phyloP scores from a whole-genome alignment of 371 early-diverging fungal species.

The Actinomortierella ambigua region DNA sequence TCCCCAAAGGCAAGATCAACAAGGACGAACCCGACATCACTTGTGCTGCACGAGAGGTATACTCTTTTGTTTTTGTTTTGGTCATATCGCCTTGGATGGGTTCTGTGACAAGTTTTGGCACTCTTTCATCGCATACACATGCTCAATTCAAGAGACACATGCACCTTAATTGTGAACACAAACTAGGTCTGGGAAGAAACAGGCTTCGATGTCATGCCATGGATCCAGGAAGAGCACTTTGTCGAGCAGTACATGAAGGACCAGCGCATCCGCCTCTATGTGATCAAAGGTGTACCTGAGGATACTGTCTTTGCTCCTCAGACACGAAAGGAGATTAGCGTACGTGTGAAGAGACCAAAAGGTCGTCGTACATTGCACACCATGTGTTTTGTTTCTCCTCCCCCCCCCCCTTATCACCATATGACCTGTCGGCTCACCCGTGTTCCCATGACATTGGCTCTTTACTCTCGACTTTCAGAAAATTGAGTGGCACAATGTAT shows the following conservation, averaged over 20 bases:
- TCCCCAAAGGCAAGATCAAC: slow-evolving; percentile 99
- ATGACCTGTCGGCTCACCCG: too few species aligned
- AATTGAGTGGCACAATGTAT: slow-evolving; percentile 51
- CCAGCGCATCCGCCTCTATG: slow-evolving; percentile 91
- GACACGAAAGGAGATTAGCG: slow-evolving; percentile 96
- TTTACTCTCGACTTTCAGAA: slow-evolving; percentile 28
- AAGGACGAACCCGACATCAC: slow-evolving; percentile 89
- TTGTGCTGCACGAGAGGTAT: slow-evolving; percentile 96
- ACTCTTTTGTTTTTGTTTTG: background rate
- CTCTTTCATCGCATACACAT: background rate
- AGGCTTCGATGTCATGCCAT: slow-evolving; percentile 89
- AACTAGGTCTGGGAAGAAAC: slow-evolving; percentile 94
- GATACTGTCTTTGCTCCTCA: slow-evolving; percentile 83
- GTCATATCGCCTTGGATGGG: slow-evolving; percentile 2
- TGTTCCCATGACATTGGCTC: background rate
- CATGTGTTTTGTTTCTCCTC: background rate
- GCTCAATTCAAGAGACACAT: background rate
- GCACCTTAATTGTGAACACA: background rate
- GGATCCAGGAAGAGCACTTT: slow-evolving; percentile 75
- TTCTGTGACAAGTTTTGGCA: background rate
- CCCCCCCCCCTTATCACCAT: background rate
- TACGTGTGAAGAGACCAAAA: slow-evolving; percentile 29
- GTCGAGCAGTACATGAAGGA: slow-evolving; percentile 85
- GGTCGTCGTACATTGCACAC: background rate
- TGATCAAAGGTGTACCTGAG: slow-evolving; percentile 91